Evolutionary conservation across 805 yeast species (phyloP), one percentile per base, ranked within the genome.

Genomic region (Barnettozyma sucrosica): DNA sequence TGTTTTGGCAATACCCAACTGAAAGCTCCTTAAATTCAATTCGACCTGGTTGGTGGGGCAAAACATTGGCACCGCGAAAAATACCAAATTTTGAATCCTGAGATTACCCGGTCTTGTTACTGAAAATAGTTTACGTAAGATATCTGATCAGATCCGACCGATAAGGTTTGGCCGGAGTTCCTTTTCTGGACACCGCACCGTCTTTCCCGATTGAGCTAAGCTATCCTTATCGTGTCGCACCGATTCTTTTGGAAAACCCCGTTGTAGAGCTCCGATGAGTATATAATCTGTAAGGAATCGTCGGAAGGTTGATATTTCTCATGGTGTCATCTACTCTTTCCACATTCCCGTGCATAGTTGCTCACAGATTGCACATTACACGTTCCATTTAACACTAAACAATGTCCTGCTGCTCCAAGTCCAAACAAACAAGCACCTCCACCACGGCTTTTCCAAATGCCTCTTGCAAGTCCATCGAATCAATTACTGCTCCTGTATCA

Each of bases 361-460:
- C n/a, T n/a, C 32, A 23, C 25, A 23, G 5, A 6, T 23, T 13
- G n/a, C 32, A 28, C 32, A 28, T 28, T n/a, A n/a, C n/a, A n/a
- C n/a, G n/a, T n/a, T n/a, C n/a, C 13, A 14, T 11, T 9, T n/a
- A n/a, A n/a, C 11, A 25, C 28, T 9, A 28, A 5, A 28, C 28
- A 37, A 53, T 55, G 61, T 48, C 57, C 50, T 56, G 61, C 41
- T 56, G 61, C 51, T 47, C 50, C 8, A 43, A 46, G 38, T 49
- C 55, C 16, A 55, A 57, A 46, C 47, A 44, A 48, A 40, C 51
- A 43, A 33, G 43, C 5, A 38, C 36, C 25, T n/a, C 47, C 26
- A 24, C 52, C 16, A 40, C 43, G 28, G 16, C 54, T 13, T 11
- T 20, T 37, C 44, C 33, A 34, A 45, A 20, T 25, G 33, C 45